Evolutionary conservation across 2,329 filamentous ascomycete species (phyloP), one percentile per base, ranked within the genome.

Genomic region (Paracamarosporium sp.): DNA sequence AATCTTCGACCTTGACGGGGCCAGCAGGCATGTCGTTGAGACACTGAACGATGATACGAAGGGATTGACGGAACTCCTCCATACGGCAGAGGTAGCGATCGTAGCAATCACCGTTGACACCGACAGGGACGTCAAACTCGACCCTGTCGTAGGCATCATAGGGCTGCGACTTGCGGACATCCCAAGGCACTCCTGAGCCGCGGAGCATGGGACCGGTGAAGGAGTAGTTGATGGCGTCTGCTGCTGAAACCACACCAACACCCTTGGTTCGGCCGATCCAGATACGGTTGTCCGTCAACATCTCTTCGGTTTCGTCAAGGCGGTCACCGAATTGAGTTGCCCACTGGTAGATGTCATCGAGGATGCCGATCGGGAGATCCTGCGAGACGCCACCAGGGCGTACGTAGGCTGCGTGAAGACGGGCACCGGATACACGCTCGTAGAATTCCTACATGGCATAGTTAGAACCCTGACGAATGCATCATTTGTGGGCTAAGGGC

Each of bases 271-370:
- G 88, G 72, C 93, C 90, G 71, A 96, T 93, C 96, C 96, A 99
- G 83, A 99, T 98, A 76, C 96, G 92, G 86, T 99, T 99, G 79
- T 99, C 95, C 40, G 95, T 99, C 69, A 99, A 86, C 82, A 99
- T 90, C 80, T 99, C 95, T 79, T 99, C 95, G 54, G 95, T 98
- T 80, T 99, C 95, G 77, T 99, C 95, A 72, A 99, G 95, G 69
- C 95, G 93, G 83, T 99, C 95, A 72, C 93, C 91, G 73, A 99
- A 99, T 79, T 99, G 95, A 57, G 95, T 99, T 15, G 95, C 95
- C 95, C 95, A 99, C 81, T 98, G 94, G 83, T 99, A 98, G 74
- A 99, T 99, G 76, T 99, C 95, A 77, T 99, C 96, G 50, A 99
- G 88, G 44, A 99, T 88, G 65, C 95, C 95, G 59, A 97, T 75